Evolutionary conservation across 257 asterid species (phyloP).

Genomic region (Scutellaria minor): DNA sequence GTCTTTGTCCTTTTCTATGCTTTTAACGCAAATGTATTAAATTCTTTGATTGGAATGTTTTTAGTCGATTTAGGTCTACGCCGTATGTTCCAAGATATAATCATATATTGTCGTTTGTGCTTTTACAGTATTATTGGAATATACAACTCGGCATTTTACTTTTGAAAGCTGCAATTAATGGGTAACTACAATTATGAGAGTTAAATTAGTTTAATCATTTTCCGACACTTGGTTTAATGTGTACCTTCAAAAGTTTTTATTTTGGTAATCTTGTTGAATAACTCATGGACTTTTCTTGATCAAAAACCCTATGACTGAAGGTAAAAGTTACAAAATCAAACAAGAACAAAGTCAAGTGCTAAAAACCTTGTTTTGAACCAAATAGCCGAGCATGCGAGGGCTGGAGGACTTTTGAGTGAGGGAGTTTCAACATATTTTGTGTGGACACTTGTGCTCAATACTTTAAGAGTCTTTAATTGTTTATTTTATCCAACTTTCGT

Average conservation of each 20-base stretch:
- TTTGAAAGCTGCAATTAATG: neutral
- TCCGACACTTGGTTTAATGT: neutral
- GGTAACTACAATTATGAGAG: neutral
- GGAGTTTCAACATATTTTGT: neutral
- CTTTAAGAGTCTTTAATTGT: slow-evolving; percentile 1
- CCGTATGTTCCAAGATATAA: neutral
- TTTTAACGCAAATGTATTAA: neutral
- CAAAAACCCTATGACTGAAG: neutral
- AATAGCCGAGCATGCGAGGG: neutral
- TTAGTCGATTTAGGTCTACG: neutral
- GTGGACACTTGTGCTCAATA: neutral
- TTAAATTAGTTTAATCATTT: slow-evolving; percentile 16
- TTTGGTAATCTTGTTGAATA: slow-evolving; percentile 12
- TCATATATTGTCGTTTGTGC: neutral
- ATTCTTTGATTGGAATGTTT: neutral
- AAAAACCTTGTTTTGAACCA: neutral
- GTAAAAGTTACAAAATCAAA: neutral
- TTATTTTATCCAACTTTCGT: neutral
- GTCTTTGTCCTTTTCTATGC: slow-evolving; percentile 8
- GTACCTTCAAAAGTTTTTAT: neutral
- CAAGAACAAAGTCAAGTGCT: neutral
- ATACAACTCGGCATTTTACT: neutral
- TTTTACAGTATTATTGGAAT: neutral
- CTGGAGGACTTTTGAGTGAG: neutral
- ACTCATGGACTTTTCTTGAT: neutral